Conservation (phyloP, 2,329 filamentous ascomycete genomes). For the Verticillium nubilum region DNA sequence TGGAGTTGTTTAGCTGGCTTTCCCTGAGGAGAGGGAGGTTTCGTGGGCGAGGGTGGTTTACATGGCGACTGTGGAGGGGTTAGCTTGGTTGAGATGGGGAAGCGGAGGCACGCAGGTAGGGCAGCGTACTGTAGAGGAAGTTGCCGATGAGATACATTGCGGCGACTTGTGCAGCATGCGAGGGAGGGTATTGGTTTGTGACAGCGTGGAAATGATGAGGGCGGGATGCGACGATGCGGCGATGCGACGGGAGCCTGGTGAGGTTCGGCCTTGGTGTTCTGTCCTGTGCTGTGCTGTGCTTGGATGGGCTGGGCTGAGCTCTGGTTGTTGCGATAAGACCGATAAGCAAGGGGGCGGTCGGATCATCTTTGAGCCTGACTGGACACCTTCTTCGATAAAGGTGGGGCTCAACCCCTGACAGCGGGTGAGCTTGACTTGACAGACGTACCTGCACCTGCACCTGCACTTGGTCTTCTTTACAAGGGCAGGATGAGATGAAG, state of each 20-base stretch:
- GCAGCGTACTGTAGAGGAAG: slow-evolving; percentile 55
- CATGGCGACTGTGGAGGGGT: slow-evolving; percentile 23
- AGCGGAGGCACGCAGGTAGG: not conserved
- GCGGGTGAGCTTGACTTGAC: too few species aligned
- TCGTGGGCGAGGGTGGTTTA: not conserved
- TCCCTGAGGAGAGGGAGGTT: not conserved
- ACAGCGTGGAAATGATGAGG: not conserved
- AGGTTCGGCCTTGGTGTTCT: not conserved
- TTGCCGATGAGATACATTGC: slow-evolving; percentile 65
- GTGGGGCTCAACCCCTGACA: too few species aligned
- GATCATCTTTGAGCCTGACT: not conserved
- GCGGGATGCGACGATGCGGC: not conserved
- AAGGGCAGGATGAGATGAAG: too few species aligned
- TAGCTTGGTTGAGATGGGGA: not conserved
- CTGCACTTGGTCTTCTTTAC: too few species aligned
- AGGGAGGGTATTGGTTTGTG: not conserved
- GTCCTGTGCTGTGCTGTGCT: not conserved
- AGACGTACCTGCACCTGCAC: not conserved
- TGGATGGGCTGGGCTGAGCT: not conserved
- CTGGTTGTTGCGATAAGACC: not conserved
- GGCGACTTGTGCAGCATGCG: slow-evolving; percentile 2
- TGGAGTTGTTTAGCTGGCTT: slow-evolving; percentile 24
- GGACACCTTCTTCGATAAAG: too few species aligned
- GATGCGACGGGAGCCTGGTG: not conserved
- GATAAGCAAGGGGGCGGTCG: not conserved